Evolutionary conservation across 2,329 filamentous ascomycete genomes (phyloP).

Genomic region (Pseudomassariella vexata): DNA sequence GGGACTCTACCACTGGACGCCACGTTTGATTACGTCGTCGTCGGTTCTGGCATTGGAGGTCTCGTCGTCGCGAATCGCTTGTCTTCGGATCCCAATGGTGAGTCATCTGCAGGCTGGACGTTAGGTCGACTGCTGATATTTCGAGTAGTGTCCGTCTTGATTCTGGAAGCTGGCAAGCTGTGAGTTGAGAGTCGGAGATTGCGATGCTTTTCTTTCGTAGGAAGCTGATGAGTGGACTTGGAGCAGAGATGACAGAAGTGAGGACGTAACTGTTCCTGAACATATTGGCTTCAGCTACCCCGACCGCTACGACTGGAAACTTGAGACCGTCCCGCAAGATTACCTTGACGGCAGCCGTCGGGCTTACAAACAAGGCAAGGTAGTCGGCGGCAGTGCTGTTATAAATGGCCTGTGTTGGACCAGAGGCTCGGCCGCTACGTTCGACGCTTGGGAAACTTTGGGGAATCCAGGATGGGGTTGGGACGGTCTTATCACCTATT

Average conservation of each 20-base stretch:
- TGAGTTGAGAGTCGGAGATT: too few species aligned
- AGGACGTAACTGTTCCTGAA: constrained; percentile 18
- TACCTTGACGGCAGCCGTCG: constrained; percentile 28
- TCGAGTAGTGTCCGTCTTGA: constrained; percentile 19
- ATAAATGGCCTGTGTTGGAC: constrained; percentile 37
- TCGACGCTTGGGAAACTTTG: constrained; percentile 35
- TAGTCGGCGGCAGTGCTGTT: constrained; percentile 32
- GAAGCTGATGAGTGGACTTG: too few species aligned
- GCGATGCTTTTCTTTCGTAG: too few species aligned
- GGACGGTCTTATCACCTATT: constrained; percentile 39
- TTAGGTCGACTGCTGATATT: too few species aligned
- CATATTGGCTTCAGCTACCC: constrained; percentile 17
- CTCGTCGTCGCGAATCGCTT: constrained; percentile 20
- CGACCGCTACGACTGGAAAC: constrained; percentile 21
- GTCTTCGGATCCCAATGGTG: constrained; percentile 16
- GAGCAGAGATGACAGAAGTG: constrained; percentile 19
- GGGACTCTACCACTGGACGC: constrained; percentile 9
- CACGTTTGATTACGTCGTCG: constrained; percentile 20
- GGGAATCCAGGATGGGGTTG: constrained; percentile 37
- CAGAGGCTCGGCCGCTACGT: constrained; percentile 31
- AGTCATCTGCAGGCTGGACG: too few species aligned
- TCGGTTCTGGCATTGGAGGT: constrained; percentile 20
- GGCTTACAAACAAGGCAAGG: constrained; percentile 28
- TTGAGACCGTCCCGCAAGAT: constrained; percentile 23
- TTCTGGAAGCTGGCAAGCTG: constrained; percentile 21